A percentile compares a stretch with the other conserved stretches of the same genome.
These are phyloP conservation scores for Castanospermum australe DNA, from an alignment of 306 rosid species.

Conservation along the genomic window DNA sequence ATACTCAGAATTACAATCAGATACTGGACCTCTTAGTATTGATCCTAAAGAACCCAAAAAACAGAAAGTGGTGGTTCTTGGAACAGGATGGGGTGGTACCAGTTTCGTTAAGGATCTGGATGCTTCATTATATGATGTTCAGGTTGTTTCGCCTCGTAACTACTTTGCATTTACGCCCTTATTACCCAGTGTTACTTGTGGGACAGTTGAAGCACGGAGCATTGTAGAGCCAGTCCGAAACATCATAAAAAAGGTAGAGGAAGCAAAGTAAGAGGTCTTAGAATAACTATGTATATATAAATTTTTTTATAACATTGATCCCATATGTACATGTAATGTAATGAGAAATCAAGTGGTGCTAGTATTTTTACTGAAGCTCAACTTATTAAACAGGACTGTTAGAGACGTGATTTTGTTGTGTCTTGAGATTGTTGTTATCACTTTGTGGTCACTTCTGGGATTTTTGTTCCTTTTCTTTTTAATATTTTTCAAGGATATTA, in stretches of 20 bases:
- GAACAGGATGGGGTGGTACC: conserved; percentile 98
- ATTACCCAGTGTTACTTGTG: conserved; percentile 92
- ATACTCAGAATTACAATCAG: conserved; percentile 70
- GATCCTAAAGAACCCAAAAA: conserved; percentile 37
- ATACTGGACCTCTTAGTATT: conserved; percentile 30
- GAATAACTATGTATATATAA: background rate
- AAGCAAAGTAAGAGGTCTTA: conserved; percentile 6
- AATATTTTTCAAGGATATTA: background rate
- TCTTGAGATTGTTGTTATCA: background rate
- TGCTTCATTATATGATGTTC: conserved; percentile 73
- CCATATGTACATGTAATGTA: background rate
- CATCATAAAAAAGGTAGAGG: conserved; percentile 74
- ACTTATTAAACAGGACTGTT: conserved; percentile 1
- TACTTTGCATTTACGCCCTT: conserved; percentile 96
- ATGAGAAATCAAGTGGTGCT: background rate
- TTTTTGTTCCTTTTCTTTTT: background rate
- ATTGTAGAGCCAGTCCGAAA: conserved; percentile 88
- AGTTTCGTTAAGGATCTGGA: conserved; percentile 89
- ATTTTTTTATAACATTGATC: conserved; percentile 4
- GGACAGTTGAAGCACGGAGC: conserved; percentile 98
- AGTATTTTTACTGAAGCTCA: background rate
- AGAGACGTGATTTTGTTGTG: conserved; percentile 11
- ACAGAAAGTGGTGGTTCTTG: conserved; percentile 90
- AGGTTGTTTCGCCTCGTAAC: conserved; percentile 89
- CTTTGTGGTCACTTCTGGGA: conserved; percentile 6